These are phyloP conservation scores for Aspergillus carbonarius DNA, from an alignment of 2,329 filamentous ascomycete species.

Conservation along the genomic window DNA sequence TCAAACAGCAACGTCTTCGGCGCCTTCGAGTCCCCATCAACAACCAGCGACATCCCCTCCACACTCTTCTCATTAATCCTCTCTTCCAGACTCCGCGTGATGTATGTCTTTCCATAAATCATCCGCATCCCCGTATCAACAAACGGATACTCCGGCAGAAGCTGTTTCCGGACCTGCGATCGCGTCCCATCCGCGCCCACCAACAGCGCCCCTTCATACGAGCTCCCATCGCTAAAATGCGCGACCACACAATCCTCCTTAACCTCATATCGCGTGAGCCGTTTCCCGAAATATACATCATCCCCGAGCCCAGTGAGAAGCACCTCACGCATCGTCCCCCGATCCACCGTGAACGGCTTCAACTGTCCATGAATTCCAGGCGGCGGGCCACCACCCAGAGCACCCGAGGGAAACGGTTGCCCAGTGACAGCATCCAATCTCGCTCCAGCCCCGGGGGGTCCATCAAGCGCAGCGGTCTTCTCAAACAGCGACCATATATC, in stretches of 20 bases:
- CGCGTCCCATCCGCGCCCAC: constrained; percentile 43
- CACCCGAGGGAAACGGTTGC: not conserved
- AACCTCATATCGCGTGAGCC: constrained; percentile 1
- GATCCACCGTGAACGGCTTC: not conserved
- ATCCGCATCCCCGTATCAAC: constrained; percentile 41
- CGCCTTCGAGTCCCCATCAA: not conserved
- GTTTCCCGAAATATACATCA: not conserved
- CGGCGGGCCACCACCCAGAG: not conserved
- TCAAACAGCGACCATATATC: constrained; percentile 21
- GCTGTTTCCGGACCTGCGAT: constrained; percentile 39
- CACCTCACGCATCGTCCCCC: constrained; percentile 2
- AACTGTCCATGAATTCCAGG: not conserved
- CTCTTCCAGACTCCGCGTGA: constrained; percentile 9
- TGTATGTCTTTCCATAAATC: constrained; percentile 31
- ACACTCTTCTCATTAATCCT: not conserved
- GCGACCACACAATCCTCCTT: constrained; percentile 16
- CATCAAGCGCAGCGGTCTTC: constrained; percentile 15
- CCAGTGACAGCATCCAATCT: not conserved
- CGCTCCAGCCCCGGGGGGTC: not conserved
- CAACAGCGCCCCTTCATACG: constrained; percentile 32
- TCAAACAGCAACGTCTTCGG: constrained; percentile 4
- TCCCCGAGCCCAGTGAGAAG: not conserved
- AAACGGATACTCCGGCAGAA: constrained; percentile 32
- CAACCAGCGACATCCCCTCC: not conserved
- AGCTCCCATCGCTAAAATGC: constrained; percentile 38